Conservation (phyloP, 345 rosid species). For the Eucalyptus grandis region DNA sequence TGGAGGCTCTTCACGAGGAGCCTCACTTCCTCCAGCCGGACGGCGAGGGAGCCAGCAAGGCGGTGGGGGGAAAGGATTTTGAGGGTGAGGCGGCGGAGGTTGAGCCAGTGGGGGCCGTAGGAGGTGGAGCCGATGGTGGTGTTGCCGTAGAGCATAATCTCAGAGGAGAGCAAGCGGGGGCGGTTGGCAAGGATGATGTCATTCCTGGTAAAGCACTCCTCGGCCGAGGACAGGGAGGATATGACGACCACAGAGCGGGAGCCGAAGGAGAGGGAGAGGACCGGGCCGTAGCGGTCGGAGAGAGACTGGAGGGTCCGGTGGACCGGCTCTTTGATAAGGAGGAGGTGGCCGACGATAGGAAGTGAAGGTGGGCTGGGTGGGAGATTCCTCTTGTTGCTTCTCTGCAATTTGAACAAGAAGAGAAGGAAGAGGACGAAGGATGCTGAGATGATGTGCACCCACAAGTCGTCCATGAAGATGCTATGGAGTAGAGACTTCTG, state of each 20-base stretch:
- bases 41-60: no score
- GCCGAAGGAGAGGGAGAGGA: no score
- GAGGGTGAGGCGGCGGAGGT: slow-evolving; percentile 7
- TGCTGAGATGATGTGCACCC: background rate
- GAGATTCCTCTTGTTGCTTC: slow-evolving; percentile 6
- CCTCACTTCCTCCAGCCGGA: no score
- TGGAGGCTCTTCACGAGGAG: no score
- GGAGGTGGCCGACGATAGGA: slow-evolving; percentile 31
- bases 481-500: background rate
- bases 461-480: background rate
- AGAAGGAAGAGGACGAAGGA: background rate
- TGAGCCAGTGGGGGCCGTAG: slow-evolving; percentile 21
- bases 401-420: background rate
- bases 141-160: slow-evolving; percentile 9
- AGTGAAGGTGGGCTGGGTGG: slow-evolving; percentile 30
- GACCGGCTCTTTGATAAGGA: slow-evolving; percentile 26
- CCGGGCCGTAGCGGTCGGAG: background rate
- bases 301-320: slow-evolving; percentile 6
- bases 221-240: no score
- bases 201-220: no score
- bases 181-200: slow-evolving; percentile 22
- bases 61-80: no score
- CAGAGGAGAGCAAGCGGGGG: slow-evolving; percentile 10
- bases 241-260: no score
- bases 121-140: slow-evolving; percentile 12